These are phyloP conservation scores for Lithospermum erythrorhizon DNA, from an alignment of 257 asterid species.

Conservation along the genomic window DNA sequence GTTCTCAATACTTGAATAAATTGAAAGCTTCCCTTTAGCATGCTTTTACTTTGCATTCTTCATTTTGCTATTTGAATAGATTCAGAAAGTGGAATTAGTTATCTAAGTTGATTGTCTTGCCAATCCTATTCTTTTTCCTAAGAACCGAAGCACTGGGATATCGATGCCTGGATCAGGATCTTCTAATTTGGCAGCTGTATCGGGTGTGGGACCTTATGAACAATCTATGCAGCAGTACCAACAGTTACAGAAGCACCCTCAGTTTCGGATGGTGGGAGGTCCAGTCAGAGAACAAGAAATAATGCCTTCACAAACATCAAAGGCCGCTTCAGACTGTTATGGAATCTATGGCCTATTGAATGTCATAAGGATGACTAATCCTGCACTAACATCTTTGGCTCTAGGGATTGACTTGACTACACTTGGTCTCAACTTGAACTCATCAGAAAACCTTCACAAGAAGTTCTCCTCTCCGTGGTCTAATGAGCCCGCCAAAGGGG, in stretches of 20 bases:
- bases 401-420: constrained; percentile 69
- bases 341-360: constrained; percentile 75
- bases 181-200: constrained; percentile 18
- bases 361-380: constrained; percentile 50
- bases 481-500: constrained; percentile 78
- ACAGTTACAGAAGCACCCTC: constrained; percentile 62
- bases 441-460: constrained; percentile 66
- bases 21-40: background rate
- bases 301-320: constrained; percentile 41
- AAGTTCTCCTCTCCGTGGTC: constrained; percentile 92
- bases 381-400: constrained; percentile 62
- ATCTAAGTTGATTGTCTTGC: background rate
- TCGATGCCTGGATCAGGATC: constrained; percentile 25
- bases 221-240: constrained; percentile 56
- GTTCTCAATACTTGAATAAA: no score
- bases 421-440: constrained; percentile 71
- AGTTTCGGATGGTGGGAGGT: constrained; percentile 48
- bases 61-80: background rate
- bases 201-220: constrained; percentile 34
- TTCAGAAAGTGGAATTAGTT: background rate
- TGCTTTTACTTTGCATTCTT: background rate
- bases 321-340: constrained; percentile 46
- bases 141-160: constrained; percentile 22
- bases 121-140: background rate
- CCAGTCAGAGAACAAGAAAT: constrained; percentile 57